A percentile compares a stretch with the other conserved stretches of the same genome.
Evolutionary conservation across 169 alveolate genomes (phyloP).

Genomic region (Plasmodium ovale): DNA sequence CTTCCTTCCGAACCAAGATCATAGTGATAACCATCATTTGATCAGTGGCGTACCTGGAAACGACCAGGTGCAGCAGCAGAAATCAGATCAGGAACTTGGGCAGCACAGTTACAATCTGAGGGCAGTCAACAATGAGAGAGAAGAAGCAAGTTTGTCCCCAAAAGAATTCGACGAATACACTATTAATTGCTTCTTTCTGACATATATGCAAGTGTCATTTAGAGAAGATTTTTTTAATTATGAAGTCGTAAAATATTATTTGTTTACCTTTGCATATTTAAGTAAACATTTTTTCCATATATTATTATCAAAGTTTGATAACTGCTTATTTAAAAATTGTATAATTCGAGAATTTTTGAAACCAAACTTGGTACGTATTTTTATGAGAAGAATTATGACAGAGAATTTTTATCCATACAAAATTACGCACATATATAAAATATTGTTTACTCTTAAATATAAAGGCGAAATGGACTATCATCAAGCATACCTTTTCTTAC

Average conservation of each 20-base stretch:
- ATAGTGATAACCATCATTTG: too few relatives aligned
- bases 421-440: slow-evolving; percentile 44
- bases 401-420: slow-evolving; percentile 53
- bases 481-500: slow-evolving; percentile 3
- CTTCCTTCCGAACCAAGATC: too few relatives aligned
- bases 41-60: too few relatives aligned
- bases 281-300: slow-evolving; percentile 38
- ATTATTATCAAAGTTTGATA: slow-evolving; percentile 16
- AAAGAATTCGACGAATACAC: too few relatives aligned
- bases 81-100: too few relatives aligned
- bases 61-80: too few relatives aligned
- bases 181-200: not conserved
- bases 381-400: slow-evolving; percentile 52
- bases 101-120: too few relatives aligned
- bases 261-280: slow-evolving; percentile 36
- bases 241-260: slow-evolving; percentile 38
- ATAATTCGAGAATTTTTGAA: slow-evolving; percentile 7
- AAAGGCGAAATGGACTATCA: not conserved
- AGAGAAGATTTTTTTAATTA: not conserved
- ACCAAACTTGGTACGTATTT: slow-evolving; percentile 1
- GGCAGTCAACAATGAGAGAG: too few relatives aligned
- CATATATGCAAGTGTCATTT: not conserved
- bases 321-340: not conserved
- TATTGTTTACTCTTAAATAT: not conserved
- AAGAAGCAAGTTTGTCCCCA: too few relatives aligned